These are phyloP conservation scores for Aspergillus terreus DNA, from an alignment of 2,329 filamentous ascomycete genomes.

Conservation along the genomic window DNA sequence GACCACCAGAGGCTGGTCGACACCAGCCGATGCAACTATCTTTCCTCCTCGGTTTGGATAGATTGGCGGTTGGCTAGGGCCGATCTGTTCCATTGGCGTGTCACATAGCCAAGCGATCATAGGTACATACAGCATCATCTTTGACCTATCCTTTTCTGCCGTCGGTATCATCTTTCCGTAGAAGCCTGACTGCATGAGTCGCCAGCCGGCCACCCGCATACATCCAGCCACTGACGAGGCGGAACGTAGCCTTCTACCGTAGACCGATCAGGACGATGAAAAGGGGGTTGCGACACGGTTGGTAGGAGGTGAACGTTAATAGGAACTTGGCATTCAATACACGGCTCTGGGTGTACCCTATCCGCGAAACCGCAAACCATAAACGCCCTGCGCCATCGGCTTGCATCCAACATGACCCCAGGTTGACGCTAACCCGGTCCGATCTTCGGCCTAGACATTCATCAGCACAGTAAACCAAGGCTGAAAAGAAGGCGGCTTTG, in stretches of 20 bases:
- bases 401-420: not conserved
- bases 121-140: slow-evolving; percentile 17
- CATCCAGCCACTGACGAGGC: slow-evolving; percentile 12
- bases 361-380: not conserved
- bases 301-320: too few relatives aligned
- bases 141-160: slow-evolving; percentile 8
- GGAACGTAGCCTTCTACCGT: slow-evolving; percentile 13
- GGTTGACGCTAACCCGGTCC: slow-evolving; percentile 33
- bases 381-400: not conserved
- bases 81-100: slow-evolving; percentile 13
- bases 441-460: slow-evolving; percentile 33
- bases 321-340: not conserved
- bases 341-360: not conserved
- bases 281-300: too few relatives aligned
- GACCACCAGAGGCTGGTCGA: slow-evolving; percentile 7
- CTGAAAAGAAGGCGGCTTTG: not conserved
- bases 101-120: slow-evolving; percentile 16
- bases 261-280: too few relatives aligned
- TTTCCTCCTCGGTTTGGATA: too few relatives aligned
- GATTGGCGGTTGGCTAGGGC: not conserved
- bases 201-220: not conserved
- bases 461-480: not conserved
- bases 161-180: too few relatives aligned
- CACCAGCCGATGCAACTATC: slow-evolving; percentile 3
- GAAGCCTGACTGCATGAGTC: not conserved